These are phyloP conservation scores for Cydonia oblonga DNA, from an alignment of 331 rosid genomes.

Conservation along the genomic window DNA sequence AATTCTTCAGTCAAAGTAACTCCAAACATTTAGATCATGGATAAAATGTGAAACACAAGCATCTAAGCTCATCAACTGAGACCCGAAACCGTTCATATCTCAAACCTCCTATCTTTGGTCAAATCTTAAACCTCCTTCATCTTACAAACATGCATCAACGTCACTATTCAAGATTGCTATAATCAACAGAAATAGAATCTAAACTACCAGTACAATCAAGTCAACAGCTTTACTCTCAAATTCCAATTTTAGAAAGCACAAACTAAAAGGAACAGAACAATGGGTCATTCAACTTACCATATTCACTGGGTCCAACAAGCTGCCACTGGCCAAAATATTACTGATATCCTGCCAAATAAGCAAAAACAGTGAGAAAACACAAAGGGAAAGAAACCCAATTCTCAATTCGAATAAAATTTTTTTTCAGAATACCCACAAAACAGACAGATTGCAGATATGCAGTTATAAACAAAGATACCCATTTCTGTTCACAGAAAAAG, in stretches of 20 bases:
- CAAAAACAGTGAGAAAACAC: background rate
- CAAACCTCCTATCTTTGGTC: background rate
- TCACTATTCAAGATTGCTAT: background rate
- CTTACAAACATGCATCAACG: background rate
- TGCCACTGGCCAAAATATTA: background rate
- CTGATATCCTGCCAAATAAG: constrained; percentile 8
- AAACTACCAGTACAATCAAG: background rate
- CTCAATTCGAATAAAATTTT: background rate
- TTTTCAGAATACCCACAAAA: background rate
- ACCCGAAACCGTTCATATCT: background rate
- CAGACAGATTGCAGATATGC: background rate
- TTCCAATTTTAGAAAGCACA: background rate
- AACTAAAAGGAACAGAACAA: background rate
- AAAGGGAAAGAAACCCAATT: background rate
- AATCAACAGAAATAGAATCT: background rate
- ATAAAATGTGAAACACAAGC: background rate
- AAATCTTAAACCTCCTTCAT: background rate
- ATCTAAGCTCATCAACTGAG: background rate
- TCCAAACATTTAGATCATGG: background rate
- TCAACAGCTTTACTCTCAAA: background rate
- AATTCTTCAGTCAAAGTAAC: background rate
- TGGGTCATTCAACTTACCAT: constrained; percentile 21
- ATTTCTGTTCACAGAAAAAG: background rate
- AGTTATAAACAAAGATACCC: background rate
- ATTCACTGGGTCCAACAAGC: background rate